Percentiles rank a stretch among this genome's conserved stretches.
Conservation (phyloP, 2,329 filamentous ascomycete genomes). For the Alternaria brassicicola region DNA sequence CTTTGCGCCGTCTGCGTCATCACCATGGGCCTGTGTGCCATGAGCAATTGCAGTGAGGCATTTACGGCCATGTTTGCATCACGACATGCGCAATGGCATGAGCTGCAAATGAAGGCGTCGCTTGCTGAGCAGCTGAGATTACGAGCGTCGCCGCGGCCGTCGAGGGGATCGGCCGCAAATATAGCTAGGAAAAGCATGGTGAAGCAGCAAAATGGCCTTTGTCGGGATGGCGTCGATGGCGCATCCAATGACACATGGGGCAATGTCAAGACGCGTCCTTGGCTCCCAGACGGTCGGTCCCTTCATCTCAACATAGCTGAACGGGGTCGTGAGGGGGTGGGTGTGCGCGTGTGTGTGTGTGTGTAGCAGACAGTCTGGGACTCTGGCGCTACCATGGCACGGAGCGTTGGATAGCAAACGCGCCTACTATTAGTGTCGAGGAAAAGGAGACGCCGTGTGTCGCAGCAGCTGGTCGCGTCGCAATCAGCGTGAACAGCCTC, state of each 20-base stretch:
- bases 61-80: constrained; percentile 15
- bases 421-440: constrained; percentile 1
- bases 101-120: constrained; percentile 29
- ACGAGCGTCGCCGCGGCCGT: constrained; percentile 22
- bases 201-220: constrained; percentile 21
- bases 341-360: no score
- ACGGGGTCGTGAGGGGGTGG: constrained; percentile 12
- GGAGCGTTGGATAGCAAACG: constrained; percentile 16
- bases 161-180: constrained; percentile 32
- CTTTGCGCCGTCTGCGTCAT: constrained; percentile 29
- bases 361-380: constrained; percentile 13
- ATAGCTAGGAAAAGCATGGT: constrained; percentile 17
- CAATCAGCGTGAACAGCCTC: constrained; percentile 21
- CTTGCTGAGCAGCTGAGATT: constrained; percentile 23
- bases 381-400: constrained; percentile 19
- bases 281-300: constrained; percentile 17
- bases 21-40: constrained; percentile 1
- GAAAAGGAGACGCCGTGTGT: constrained; percentile 35
- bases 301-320: constrained; percentile 22
- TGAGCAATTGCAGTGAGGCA: constrained; percentile 18
- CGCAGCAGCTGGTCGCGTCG: constrained; percentile 23
- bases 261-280: constrained; percentile 24
- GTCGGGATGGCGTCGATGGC: constrained; percentile 3
- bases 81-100: constrained; percentile 14
- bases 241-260: constrained; percentile 20